These are phyloP conservation scores for Magnusiomyces clavatus DNA, from an alignment of 1,139 yeast genomes.

Conservation along the genomic window DNA sequence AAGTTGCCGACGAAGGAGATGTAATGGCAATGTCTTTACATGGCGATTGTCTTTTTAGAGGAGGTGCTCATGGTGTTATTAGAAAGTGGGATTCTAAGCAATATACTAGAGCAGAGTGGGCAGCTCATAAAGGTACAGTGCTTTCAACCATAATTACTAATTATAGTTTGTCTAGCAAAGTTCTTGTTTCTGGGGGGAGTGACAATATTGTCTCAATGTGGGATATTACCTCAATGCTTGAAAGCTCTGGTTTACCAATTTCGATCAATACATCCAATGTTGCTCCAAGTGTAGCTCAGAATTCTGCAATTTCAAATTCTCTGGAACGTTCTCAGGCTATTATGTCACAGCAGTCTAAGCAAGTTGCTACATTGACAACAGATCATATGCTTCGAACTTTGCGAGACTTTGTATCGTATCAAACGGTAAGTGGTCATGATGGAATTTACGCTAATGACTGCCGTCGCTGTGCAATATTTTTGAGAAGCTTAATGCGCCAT, in stretches of 20 bases:
- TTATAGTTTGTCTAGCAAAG: constrained; percentile 15
- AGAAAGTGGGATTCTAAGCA: constrained; percentile 28
- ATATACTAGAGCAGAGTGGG: constrained; percentile 27
- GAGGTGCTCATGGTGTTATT: constrained; percentile 32
- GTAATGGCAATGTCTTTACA: constrained; percentile 47
- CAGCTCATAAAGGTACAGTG: constrained; percentile 30
- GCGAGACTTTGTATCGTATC: constrained; percentile 53
- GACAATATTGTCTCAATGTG: constrained; percentile 55
- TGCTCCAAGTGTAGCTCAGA: background rate
- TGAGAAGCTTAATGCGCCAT: constrained; percentile 53
- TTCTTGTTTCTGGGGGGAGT: constrained; percentile 50
- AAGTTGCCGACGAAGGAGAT: constrained; percentile 37
- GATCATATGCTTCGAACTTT: constrained; percentile 60
- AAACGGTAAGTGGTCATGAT: constrained; percentile 71
- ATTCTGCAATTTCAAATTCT: too few relatives aligned
- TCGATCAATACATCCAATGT: constrained; percentile 17
- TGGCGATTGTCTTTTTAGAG: constrained; percentile 44
- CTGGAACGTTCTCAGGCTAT: too few relatives aligned
- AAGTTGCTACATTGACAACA: constrained; percentile 33
- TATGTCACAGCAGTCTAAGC: background rate
- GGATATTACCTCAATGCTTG: constrained; percentile 37
- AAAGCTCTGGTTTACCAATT: constrained; percentile 3
- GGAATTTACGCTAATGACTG: constrained; percentile 65
- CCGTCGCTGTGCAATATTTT: constrained; percentile 75
- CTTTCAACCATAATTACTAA: constrained; percentile 23